Percentiles rank a stretch among this genome's conserved stretches.
These are phyloP conservation scores for Calocybe gambosa DNA, from an alignment of 1,284 basidiomycete species.

Conservation along the genomic window DNA sequence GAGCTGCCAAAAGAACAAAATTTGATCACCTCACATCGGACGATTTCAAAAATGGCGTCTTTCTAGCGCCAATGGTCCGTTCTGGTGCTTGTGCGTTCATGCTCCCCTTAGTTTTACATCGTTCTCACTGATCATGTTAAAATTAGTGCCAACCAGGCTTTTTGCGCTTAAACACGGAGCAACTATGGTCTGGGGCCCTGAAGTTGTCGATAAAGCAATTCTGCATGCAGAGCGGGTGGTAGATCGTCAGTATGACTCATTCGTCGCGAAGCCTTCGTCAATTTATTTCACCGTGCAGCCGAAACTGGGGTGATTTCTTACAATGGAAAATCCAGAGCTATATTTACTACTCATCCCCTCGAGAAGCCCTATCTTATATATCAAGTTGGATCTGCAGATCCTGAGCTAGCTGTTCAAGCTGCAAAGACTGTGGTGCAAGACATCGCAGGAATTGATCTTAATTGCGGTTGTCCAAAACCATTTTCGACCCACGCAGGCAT, in stretches of 20 bases:
- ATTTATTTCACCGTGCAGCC: conserved; percentile 37
- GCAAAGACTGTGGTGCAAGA: conserved; percentile 85
- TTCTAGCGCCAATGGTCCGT: conserved; percentile 94
- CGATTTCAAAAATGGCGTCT: conserved; percentile 75
- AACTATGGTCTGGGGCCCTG: conserved; percentile 94
- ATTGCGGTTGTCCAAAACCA: conserved; percentile 93
- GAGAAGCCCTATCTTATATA: conserved; percentile 89
- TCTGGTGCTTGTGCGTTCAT: conserved; percentile 73
- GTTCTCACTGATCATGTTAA: conserved; percentile 2
- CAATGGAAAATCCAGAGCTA: conserved; percentile 73
- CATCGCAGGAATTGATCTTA: conserved; percentile 91
- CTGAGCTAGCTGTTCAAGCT: conserved; percentile 87
- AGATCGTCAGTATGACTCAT: conserved; percentile 59
- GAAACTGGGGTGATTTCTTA: conserved; percentile 87
- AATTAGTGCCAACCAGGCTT: conserved; percentile 72
- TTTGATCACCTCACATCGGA: conserved; percentile 52
- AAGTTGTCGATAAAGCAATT: conserved; percentile 95
- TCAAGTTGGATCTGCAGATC: conserved; percentile 90
- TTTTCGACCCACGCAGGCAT: conserved; percentile 95
- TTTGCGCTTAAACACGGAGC: conserved; percentile 93
- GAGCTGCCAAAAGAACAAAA: conserved; percentile 49
- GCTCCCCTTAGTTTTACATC: neutral
- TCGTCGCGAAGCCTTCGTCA: neutral
- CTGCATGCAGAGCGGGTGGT: conserved; percentile 80
- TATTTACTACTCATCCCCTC: conserved; percentile 91